Evolutionary conservation across 306 rosid species (phyloP).

Genomic region (Notholithocarpus densiflorus): DNA sequence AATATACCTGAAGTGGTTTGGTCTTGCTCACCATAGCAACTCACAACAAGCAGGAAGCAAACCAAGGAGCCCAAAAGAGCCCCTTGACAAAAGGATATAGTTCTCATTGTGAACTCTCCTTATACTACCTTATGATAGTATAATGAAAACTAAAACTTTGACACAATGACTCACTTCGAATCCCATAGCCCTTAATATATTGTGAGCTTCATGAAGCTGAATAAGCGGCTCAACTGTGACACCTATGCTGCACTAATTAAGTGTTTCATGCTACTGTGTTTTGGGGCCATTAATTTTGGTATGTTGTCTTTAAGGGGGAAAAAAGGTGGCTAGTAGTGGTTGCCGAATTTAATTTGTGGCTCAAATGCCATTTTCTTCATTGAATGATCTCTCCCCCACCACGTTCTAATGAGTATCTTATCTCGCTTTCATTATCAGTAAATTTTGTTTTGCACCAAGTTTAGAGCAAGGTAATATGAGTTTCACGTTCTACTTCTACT

Average conservation of each 20-base stretch:
- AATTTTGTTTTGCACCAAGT: too few species aligned
- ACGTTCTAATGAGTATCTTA: too few species aligned
- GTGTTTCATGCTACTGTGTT: background rate
- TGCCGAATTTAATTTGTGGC: background rate
- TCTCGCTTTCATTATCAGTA: too few species aligned
- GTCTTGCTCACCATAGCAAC: background rate
- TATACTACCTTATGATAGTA: background rate
- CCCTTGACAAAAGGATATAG: background rate
- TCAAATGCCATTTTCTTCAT: background rate
- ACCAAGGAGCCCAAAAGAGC: background rate
- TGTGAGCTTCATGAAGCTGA: background rate
- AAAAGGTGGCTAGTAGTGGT: background rate
- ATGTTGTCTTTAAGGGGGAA: background rate
- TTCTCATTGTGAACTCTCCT: constrained; percentile 14
- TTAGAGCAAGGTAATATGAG: too few species aligned
- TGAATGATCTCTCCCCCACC: background rate
- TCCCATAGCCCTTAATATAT: background rate
- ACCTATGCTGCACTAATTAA: background rate
- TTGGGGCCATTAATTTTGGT: background rate
- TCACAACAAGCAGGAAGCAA: background rate
- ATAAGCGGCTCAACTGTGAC: background rate
- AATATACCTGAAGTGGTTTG: background rate
- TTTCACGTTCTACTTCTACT: too few species aligned
- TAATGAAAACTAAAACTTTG: background rate
- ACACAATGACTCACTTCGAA: too few species aligned